Evolutionary conservation across 2,329 filamentous ascomycete genomes (phyloP), one percentile per base, ranked within the genome.

Genomic region (Alternaria brassicae): DNA sequence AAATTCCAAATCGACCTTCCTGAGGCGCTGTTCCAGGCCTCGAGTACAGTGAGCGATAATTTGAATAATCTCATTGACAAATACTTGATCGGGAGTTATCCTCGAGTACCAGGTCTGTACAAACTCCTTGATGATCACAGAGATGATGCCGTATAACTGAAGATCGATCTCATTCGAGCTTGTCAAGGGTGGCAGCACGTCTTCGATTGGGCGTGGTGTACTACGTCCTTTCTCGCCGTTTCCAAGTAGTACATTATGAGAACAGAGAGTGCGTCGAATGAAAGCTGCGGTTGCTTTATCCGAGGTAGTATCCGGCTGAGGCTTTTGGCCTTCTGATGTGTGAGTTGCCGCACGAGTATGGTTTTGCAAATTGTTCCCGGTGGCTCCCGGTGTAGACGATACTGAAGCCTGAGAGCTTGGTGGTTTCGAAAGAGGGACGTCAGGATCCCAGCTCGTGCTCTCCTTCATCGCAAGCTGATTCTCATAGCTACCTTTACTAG

Each of bases 131-230:
- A 97, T 84, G 62, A 98, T 88, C 59, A 98, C 90, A 52, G 95
- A 91, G 61, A 99, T 88, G 60, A 98, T 86, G 27, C 92, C 94
- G 76, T 98, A 99, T 4, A 99, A 85, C 79, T 99, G 91, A 56
- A 96, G 81, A 77, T 99, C 95, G 60, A 98, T 88, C 69, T 96
- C 92, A 77, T 97, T 96, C 51, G 92, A 93, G 81, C 93, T 97
- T 48, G 94, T 98, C 72, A 99, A 83, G 37, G 93, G 93, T 59
- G 94, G 95, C 44, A 99, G 82, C 41, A 97, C 82, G 68, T 93
- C 90, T 60, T 96, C 88, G 67, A 96, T 89, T 48, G 91, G 86
- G 70, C 82, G 82, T 42, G 85, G 85, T 68, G 79, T 89, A 82
- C 79, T 90, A 82, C 66, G 82, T 25, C 71, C 73, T 45, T 84